A percentile compares a stretch with the other conserved stretches of the same genome.
Evolutionary conservation across 768 basidiomycete species (phyloP).

Genomic region (Trametes cinnabarina): DNA sequence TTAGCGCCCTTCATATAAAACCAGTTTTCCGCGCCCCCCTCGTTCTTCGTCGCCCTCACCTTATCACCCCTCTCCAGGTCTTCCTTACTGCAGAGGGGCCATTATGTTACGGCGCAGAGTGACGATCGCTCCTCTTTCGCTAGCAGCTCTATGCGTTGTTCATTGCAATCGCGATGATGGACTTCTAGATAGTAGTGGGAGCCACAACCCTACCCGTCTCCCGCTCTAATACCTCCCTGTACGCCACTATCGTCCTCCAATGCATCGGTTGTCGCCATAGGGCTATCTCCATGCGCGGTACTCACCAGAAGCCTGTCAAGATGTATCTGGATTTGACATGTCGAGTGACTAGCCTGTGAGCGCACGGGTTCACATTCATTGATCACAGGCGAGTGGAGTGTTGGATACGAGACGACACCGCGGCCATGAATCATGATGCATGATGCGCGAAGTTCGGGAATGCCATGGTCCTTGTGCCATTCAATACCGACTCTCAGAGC

Average conservation of each 20-base stretch:
- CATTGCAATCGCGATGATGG: conserved; percentile 32
- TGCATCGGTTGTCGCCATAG: too few species aligned
- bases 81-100: conserved; percentile 27
- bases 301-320: too few species aligned
- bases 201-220: conserved; percentile 28
- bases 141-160: conserved; percentile 36
- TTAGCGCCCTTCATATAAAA: conserved; percentile 3
- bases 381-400: not conserved
- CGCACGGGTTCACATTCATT: too few species aligned
- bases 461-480: too few species aligned
- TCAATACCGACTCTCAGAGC: too few species aligned
- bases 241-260: not conserved
- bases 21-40: not conserved
- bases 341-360: too few species aligned
- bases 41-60: conserved; percentile 27
- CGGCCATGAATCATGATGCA: too few species aligned
- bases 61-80: conserved; percentile 33
- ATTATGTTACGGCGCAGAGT: conserved; percentile 28
- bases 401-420: too few species aligned
- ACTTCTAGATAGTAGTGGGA: conserved; percentile 40
- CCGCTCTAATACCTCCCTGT: not conserved
- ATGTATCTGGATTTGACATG: too few species aligned
- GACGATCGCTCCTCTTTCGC: conserved; percentile 35
- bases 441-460: too few species aligned
- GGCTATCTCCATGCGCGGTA: too few species aligned